Percentiles rank a stretch among this genome's conserved stretches.
Evolutionary conservation across 345 rosid genomes (phyloP).

Genomic region (Salix caprea): DNA sequence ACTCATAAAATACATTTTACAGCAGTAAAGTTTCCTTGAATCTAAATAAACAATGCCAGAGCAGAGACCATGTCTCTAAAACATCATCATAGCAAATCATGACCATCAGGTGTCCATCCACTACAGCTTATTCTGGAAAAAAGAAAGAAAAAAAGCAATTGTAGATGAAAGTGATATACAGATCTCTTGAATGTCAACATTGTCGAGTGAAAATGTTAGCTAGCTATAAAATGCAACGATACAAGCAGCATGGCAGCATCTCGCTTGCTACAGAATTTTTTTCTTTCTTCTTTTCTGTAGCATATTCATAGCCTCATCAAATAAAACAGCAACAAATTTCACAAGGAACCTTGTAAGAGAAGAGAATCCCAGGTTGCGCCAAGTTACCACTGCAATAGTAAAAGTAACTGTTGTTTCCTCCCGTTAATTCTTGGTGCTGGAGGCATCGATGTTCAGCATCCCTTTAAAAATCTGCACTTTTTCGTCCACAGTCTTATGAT

Average conservation of each 20-base stretch:
- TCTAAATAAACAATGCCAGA: too few relatives aligned
- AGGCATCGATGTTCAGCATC: background rate
- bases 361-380: background rate
- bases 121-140: too few relatives aligned
- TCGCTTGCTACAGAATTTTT: background rate
- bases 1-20: accelerated
- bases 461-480: constrained; percentile 1
- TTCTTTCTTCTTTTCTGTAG: background rate
- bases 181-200: too few relatives aligned
- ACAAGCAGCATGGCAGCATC: background rate
- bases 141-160: too few relatives aligned
- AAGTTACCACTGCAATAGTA: background rate
- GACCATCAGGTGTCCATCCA: too few relatives aligned
- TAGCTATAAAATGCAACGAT: background rate
- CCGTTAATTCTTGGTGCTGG: background rate
- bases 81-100: too few relatives aligned
- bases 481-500: constrained; percentile 10
- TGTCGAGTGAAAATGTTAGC: background rate
- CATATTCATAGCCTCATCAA: background rate
- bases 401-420: background rate
- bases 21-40: accelerated
- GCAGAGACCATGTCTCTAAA: too few relatives aligned
- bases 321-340: background rate
- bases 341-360: background rate
- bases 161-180: too few relatives aligned